Evolutionary conservation across 164 flowering plant species (phyloP), one percentile per base, ranked within the genome.

Genomic region (Umbilicus rupestris): DNA sequence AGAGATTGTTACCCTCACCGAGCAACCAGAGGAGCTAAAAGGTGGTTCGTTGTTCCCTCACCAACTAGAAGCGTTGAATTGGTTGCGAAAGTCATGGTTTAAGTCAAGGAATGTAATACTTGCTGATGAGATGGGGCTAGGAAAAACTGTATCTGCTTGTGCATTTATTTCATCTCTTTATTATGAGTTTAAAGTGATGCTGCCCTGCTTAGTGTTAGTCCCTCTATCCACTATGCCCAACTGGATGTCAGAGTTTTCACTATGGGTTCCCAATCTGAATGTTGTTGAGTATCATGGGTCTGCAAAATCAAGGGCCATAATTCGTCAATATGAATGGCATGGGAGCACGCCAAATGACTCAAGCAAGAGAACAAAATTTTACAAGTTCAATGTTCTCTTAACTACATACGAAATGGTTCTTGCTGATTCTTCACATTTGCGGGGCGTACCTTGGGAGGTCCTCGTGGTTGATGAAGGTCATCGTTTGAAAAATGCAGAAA

Each of bases 161-260:
- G 98, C 99, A 71, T 95, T 95, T 77, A 16, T 95, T 65, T 90
- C 98, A 47, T 87, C 99, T 8, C 71, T 95, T 4, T 85, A 84
- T 73, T 69, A 76, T 73, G 99, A 95, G 76, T 95, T 92, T 69
- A 84, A 84, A 72, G 97, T 78, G 37, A 73, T 70, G 55, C 73
- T 84, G 39, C 99, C 99, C 71, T 92, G 90, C 79, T 78, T 95
- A 37, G 97, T 95, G n/a, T 78, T 95, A 78, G 98, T 95, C 78
- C 99, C 99, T 64, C 92, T 95, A 57, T 92, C 99, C 39, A 95
- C 99, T n/a, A 95, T 95, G 99, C 98, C 96, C 46, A 95, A 95
- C 69, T 95, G 99, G 99, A 89, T 88, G 69, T 74, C 98, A 35
- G 99, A 95, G 73, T 95, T 92, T 77, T 55, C 91, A 7, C 68